Evolutionary conservation across 352 stramenopile species (phyloP), one percentile per base, ranked within the genome.

Genomic region (Globisporangium spiculum): DNA sequence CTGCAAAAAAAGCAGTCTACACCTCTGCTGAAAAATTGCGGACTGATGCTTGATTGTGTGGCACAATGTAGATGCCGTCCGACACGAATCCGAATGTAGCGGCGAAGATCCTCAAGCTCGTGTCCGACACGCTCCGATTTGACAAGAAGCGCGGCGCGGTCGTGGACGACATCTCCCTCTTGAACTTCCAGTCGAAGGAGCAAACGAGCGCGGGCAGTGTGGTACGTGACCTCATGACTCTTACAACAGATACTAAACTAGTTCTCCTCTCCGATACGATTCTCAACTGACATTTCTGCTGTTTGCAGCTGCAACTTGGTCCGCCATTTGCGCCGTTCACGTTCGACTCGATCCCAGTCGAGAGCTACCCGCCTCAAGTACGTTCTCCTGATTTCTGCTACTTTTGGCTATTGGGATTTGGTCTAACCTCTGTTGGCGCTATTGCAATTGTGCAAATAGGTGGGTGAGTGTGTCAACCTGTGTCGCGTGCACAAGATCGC

Each of bases 351-450:
- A 76, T 92, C 36, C 84, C 87, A 10, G 80, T 94, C 34, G 85
- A 93, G 63, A 90, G 76, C 55, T 94, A 91, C 64, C 87, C 84
- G 30, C 84, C 85, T 6, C 86, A 92, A 73, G 83, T 89, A 70
- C 55, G 41, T 58, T 30, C 26, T 14, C 24, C n/a, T 18, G 26
- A 4, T 16, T 10, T 18, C 54, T 24, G 14, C 3, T 24, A 2
- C 4, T 27, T 4, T 12, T 41, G 26, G 8, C 27, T n/a, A 18
- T 14, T 18, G 26, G 8, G 10, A 41, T n/a, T 58, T 34, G 24
- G 3, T 20, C 20, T 58, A n/a, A 48, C 18, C 12, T 16, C 14
- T 48, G 4, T 5, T 18, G 38, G 14, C 24, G 20, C 20, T 53
- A 6, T 41, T 41, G 10, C 18, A 53, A 24, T 60, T 24, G 14